These are phyloP conservation scores for Dendrobium nobile DNA, from an alignment of 106 monocot species.

Conservation along the genomic window DNA sequence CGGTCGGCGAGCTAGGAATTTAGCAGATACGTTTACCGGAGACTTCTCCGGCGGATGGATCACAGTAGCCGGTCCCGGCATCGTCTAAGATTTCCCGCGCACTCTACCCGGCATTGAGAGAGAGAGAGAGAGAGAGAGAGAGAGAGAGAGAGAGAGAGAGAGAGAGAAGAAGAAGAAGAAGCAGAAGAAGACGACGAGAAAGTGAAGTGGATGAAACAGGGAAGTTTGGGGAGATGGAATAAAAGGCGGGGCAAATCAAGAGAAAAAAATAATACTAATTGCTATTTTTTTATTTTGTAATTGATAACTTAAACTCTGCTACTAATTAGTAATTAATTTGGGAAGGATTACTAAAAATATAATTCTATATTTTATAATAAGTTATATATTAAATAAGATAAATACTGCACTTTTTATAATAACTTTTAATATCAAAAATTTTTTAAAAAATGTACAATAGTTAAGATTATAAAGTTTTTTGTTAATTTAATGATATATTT, in stretches of 20 bases:
- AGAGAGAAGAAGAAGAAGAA: not conserved
- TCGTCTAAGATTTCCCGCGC: conserved; percentile 2
- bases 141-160: not conserved
- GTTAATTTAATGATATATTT: too few relatives aligned
- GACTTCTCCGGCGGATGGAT: not conserved
- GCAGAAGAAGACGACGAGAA: too few relatives aligned
- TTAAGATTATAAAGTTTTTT: too few relatives aligned
- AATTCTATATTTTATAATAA: too few relatives aligned
- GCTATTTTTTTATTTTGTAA: too few relatives aligned
- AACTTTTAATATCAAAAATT: too few relatives aligned
- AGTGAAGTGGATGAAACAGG: not conserved
- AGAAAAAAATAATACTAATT: not conserved
- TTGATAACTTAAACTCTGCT: too few relatives aligned
- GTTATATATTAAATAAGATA: too few relatives aligned
- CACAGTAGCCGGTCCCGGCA: not conserved
- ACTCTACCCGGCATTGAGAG: not conserved
- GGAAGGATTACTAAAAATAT: too few relatives aligned
- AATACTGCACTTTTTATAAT: too few relatives aligned
- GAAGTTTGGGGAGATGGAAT: not conserved
- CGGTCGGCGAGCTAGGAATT: not conserved
- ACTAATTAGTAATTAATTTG: too few relatives aligned
- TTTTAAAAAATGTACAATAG: too few relatives aligned
- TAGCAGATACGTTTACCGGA: not conserved
- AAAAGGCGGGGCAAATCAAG: not conserved
- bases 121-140: not conserved